phyloP scores from a whole-genome alignment of 805 yeast genomes.

The Sungouiella blattae region DNA sequence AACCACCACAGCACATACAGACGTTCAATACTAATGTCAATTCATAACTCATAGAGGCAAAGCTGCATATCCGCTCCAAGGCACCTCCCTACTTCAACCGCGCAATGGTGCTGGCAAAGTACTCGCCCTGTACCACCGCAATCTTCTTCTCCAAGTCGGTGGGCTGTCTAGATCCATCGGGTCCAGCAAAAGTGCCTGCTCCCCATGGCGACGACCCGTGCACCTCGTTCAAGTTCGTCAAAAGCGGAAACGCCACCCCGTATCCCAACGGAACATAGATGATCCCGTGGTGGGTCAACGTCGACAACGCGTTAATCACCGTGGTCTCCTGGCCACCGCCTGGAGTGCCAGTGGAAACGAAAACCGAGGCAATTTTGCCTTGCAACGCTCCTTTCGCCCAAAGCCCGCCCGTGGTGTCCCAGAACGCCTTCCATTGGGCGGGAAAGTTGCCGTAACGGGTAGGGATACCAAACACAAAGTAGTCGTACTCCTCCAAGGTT shows the following conservation, averaged over 20 bases:
- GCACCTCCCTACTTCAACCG: conserved; percentile 15
- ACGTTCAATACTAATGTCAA: too few relatives aligned
- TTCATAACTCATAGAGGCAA: too few relatives aligned
- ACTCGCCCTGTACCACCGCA: conserved; percentile 16
- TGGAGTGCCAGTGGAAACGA: conserved; percentile 15
- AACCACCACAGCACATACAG: too few relatives aligned
- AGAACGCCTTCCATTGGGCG: conserved; percentile 20
- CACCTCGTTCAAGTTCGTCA: conserved; percentile 16
- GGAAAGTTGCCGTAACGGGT: conserved; percentile 19
- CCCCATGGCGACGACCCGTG: conserved; percentile 19
- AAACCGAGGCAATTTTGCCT: conserved; percentile 16
- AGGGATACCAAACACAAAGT: conserved; percentile 18
- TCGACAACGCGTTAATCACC: conserved; percentile 16
- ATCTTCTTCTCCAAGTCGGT: conserved; percentile 19
- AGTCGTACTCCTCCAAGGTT: conserved; percentile 17
- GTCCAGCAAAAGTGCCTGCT: conserved; percentile 18
- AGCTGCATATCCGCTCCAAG: too few relatives aligned
- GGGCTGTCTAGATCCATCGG: conserved; percentile 18
- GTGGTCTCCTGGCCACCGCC: conserved; percentile 20
- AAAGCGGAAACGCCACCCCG: conserved; percentile 15
- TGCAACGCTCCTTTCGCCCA: conserved; percentile 18
- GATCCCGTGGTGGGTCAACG: conserved; percentile 18
- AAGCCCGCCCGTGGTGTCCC: conserved; percentile 19
- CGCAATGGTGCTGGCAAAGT: conserved; percentile 16
- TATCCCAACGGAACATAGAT: conserved; percentile 20